A percentile compares a stretch with the other conserved stretches of the same genome.
Conservation (phyloP, 2,329 filamentous ascomycete species). For the Alternaria metachromatica region DNA sequence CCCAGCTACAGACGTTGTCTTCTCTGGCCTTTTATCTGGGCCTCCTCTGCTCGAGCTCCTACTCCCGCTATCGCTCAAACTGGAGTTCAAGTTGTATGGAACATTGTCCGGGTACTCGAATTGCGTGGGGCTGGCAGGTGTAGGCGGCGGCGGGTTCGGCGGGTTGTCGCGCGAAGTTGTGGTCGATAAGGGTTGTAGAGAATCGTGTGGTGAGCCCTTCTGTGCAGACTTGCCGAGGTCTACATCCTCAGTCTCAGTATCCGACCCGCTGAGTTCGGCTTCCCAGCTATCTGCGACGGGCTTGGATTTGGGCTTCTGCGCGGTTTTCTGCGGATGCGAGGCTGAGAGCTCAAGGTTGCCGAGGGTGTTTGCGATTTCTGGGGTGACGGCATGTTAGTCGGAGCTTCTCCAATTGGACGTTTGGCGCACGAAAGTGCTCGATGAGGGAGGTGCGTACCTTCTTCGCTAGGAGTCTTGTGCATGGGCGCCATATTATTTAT, state of each 20-base stretch:
- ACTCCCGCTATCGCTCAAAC: slow-evolving; percentile 10
- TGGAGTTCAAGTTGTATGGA: slow-evolving; percentile 17
- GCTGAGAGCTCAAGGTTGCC: slow-evolving; percentile 46
- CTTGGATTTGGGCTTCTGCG: slow-evolving; percentile 43
- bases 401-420: neutral
- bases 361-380: slow-evolving; percentile 49
- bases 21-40: slow-evolving; percentile 71
- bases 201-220: slow-evolving; percentile 9
- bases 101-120: slow-evolving; percentile 42
- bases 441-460: slow-evolving; percentile 1
- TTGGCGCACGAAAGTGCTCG: neutral
- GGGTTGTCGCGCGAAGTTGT: slow-evolving; percentile 11
- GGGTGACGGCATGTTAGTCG: neutral
- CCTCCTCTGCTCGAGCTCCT: slow-evolving; percentile 28
- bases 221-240: neutral
- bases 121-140: slow-evolving; percentile 43
- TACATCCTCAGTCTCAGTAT: slow-evolving; percentile 40
- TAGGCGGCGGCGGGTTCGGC: slow-evolving; percentile 44
- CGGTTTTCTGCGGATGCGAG: slow-evolving; percentile 39
- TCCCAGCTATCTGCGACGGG: slow-evolving; percentile 76
- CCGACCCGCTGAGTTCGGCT: slow-evolving; percentile 65
- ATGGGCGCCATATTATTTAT: slow-evolving; percentile 9
- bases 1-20: slow-evolving; percentile 89
- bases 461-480: slow-evolving; percentile 19
- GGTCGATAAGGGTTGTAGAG: slow-evolving; percentile 28